These are phyloP conservation scores for Cadophora malorum DNA, from an alignment of 2,329 filamentous ascomycete genomes.

Conservation along the genomic window DNA sequence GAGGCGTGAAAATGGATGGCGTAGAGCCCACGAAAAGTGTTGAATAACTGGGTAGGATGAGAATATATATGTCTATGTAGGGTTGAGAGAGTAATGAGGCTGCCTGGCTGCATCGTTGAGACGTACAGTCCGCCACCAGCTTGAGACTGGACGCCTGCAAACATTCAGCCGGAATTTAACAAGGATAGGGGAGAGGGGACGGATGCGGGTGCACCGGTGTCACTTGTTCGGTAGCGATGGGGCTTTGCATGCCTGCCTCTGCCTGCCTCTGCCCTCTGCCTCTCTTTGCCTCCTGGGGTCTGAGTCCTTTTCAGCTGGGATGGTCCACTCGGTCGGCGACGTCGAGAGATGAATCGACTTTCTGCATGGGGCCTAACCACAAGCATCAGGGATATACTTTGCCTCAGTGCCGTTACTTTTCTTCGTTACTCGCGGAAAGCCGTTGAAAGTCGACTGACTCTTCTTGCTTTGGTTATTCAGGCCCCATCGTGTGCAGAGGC, in stretches of 20 bases:
- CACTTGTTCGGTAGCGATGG: constrained; percentile 10
- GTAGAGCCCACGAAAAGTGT: not conserved
- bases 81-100: not conserved
- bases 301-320: not conserved
- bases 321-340: not conserved
- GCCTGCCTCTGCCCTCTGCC: too few relatives aligned
- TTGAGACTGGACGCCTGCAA: not conserved
- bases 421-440: not conserved
- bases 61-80: not conserved
- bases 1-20: constrained; percentile 11
- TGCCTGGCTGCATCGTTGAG: constrained; percentile 12
- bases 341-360: not conserved
- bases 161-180: constrained; percentile 1
- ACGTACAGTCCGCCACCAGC: not conserved
- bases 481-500: not conserved
- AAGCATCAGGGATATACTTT: not conserved
- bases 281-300: too few relatives aligned
- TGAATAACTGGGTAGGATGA: not conserved
- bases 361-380: not conserved
- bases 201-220: not conserved
- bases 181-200: not conserved
- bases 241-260: not conserved
- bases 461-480: not conserved
- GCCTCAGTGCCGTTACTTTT: not conserved
- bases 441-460: not conserved